Evolutionary conservation across 1,139 yeast species (phyloP).

Genomic region (Geotrichum phurueaensis): DNA sequence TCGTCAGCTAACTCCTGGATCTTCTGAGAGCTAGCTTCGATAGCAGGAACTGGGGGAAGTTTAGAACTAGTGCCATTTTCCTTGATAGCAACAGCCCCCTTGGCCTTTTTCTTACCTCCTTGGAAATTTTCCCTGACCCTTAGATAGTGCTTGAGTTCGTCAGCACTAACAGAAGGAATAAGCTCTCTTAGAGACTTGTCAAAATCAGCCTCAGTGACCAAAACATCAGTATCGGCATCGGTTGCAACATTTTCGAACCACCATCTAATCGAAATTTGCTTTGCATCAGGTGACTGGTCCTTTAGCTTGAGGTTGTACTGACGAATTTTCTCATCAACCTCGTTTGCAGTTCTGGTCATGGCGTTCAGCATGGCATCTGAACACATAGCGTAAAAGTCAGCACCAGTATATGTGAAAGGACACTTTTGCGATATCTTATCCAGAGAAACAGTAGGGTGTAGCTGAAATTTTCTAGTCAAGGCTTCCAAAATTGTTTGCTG

Average conservation of each 20-base stretch:
- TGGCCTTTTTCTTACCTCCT: conserved; percentile 27
- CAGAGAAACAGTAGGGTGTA: conserved; percentile 58
- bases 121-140: conserved; percentile 75
- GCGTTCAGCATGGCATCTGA: conserved; percentile 94
- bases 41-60: background rate
- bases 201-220: conserved; percentile 69
- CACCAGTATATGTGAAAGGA: conserved; percentile 90
- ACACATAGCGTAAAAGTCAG: conserved; percentile 93
- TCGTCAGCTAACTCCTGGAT: background rate
- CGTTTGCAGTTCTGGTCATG: conserved; percentile 80
- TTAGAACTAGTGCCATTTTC: background rate
- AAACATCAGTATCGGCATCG: conserved; percentile 58
- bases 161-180: conserved; percentile 80
- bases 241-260: conserved; percentile 88
- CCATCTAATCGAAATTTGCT: conserved; percentile 58
- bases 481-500: conserved; percentile 85
- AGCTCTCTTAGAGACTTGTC: conserved; percentile 63
- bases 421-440: conserved; percentile 59
- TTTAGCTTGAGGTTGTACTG: conserved; percentile 42
- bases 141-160: conserved; percentile 77
- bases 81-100: background rate
- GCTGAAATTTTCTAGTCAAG: conserved; percentile 69
- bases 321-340: conserved; percentile 62
- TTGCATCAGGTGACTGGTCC: conserved; percentile 24
- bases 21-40: background rate